Evolutionary conservation across 2,329 filamentous ascomycete genomes (phyloP), one percentile per base, ranked within the genome.

Genomic region (Leptographium procerum): DNA sequence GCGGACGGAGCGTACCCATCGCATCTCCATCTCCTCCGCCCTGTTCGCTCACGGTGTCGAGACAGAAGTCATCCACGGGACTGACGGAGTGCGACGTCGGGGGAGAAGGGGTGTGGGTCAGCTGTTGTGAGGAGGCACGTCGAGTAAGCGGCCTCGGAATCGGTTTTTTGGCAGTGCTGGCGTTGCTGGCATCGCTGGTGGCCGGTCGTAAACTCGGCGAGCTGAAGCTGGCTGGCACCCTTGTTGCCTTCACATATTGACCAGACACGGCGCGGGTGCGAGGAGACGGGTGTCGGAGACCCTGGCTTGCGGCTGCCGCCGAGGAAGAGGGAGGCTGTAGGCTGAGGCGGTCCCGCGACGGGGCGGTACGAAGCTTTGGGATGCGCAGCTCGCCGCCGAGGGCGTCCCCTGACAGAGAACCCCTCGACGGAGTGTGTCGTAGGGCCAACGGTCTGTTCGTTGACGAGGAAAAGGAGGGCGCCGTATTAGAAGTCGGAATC

Each of bases 311-410:
- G n/a, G n/a, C n/a, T n/a, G n/a, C n/a, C n/a, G n/a, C n/a, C n/a
- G n/a, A n/a, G 26, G 50, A 14, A 9, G 36, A 40, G 22, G 33
- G 19, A 11, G 40, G 29, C 28, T 6, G 67, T 13, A 48, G 34
- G 22, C 61, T 68, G 40, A 76, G 66, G 60, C 69, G 73, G 60
- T 71, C 71, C 57, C 72, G 69, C 4, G 76, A 75, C 52, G 71
- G 57, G n/a, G 72, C 66, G 29, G 71, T 60, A 33, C 75, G 72
- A 14, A 77, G 68, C 57, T 73, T 73, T 19, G 74, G 72, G 52
- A 70, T 71, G 59, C 70, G 70, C 50, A 75, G 62, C 31, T 72
- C 70, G 65, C 65, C 48, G 58, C 53, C 63, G 7, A 22, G n/a
- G 43, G 40, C 29, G 13, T 52, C 40, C 9, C 40, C 52, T 3